These are phyloP conservation scores for Neofusicoccum parvum DNA, from an alignment of 2,329 filamentous ascomycete species.

Conservation along the genomic window DNA sequence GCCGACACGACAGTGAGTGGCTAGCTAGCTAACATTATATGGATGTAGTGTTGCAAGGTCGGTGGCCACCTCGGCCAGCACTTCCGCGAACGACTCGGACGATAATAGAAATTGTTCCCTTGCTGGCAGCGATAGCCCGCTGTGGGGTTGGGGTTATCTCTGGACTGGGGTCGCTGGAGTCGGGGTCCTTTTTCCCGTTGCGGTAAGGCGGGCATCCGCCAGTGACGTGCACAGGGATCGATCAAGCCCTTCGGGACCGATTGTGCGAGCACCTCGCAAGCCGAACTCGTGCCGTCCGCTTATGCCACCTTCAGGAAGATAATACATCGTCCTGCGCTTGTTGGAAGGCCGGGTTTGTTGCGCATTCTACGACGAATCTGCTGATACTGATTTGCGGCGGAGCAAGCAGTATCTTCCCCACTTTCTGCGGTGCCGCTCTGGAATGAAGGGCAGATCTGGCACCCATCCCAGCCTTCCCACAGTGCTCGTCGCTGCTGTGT, in stretches of 20 bases:
- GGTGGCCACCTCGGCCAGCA: background rate
- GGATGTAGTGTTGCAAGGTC: background rate
- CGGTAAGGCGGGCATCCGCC: conserved; percentile 9
- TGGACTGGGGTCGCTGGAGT: conserved; percentile 9
- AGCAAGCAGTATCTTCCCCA: conserved; percentile 92
- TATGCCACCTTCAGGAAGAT: conserved; percentile 1
- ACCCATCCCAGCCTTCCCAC: conserved; percentile 81
- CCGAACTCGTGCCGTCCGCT: background rate
- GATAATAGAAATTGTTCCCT: conserved; percentile 21
- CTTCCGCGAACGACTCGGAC: background rate
- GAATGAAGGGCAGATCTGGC: conserved; percentile 70
- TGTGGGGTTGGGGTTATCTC: conserved; percentile 22
- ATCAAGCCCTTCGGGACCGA: background rate
- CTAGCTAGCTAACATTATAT: conserved; percentile 16
- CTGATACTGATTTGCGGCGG: conserved; percentile 47
- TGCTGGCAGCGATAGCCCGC: conserved; percentile 14
- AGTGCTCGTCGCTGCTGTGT: conserved; percentile 71
- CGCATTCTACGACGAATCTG: conserved; percentile 1
- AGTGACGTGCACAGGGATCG: conserved; percentile 9
- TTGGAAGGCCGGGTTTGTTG: background rate
- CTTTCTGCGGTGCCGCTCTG: conserved; percentile 68
- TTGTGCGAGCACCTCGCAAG: background rate
- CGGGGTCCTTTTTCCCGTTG: conserved; percentile 18
- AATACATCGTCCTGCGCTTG: background rate
- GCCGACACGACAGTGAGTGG: background rate